Evolutionary conservation across 176 grass and related monocot genomes (phyloP), one percentile per base, ranked within the genome.

Genomic region (Triticum urartu): DNA sequence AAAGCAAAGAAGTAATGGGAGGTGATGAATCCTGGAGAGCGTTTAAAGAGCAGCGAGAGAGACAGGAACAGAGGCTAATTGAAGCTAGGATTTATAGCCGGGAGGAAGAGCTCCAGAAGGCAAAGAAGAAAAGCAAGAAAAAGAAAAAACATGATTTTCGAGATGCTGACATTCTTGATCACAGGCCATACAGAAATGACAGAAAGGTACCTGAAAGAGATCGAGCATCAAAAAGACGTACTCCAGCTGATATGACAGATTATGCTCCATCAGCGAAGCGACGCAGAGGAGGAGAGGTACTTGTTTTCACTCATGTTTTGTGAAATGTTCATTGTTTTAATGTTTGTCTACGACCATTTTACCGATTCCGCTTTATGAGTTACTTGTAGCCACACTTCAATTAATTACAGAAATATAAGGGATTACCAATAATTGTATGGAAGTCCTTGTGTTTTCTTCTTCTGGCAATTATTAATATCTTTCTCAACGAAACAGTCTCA

Each of bases 61-160:
- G 85, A 70, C 75, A 87, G 21, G 86, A 94, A 42, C 81, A 80
- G 56, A 94, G 86, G 85, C 34, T 92, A 64, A 78, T 91, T 79
- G 94, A 98, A 83, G 79, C 88, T 80, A 92, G 85, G 83, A 83
- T 82, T 33, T 94, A 92, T 91, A 89, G 80, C 8, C 87, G 79
- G 82, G 93, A 86, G 75, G 93, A 95, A 70, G 97, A 98, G 69
- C 81, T 88, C 21, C 89, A 90, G 33, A 98, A 91, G 77, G 79
- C 88, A 68, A 98, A 92, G 80, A 91, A 95, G 88, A 98, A 95
- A 87, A 98, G 86, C 40, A 98, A 97, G 94, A 97, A 98, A 89
- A 98, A 92, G 87, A 94, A 87, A 66, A 98, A 98, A 79, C 97
- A 93, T 71, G 92, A 95, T 85, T 98, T 98, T 36, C 88, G 87